Evolutionary conservation across 345 rosid species (phyloP).

Genomic region (Melaleuca quinquenervia): DNA sequence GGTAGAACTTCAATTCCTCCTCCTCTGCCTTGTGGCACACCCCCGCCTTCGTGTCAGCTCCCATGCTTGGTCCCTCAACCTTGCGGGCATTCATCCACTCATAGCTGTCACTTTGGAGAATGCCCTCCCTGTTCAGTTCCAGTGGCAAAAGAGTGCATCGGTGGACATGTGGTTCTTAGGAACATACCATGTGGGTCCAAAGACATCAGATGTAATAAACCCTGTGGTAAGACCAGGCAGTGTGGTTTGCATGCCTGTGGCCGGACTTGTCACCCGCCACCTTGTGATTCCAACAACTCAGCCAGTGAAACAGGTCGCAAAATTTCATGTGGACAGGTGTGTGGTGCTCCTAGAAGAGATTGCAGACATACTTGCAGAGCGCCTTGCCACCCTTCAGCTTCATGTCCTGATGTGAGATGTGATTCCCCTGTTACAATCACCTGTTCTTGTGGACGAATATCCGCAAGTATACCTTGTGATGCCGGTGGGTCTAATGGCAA

Average conservation of each 20-base stretch:
- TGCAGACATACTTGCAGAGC: constrained; percentile 84
- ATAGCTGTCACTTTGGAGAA: constrained; percentile 93
- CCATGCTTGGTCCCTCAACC: constrained; percentile 69
- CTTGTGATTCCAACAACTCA: constrained; percentile 45
- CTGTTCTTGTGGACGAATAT: constrained; percentile 82
- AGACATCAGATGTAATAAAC: constrained; percentile 84
- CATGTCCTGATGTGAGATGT: constrained; percentile 88
- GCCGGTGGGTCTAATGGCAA: constrained; percentile 49
- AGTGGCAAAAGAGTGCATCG: constrained; percentile 80
- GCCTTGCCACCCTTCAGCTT: constrained; percentile 66
- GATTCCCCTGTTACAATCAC: constrained; percentile 56
- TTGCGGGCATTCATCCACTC: constrained; percentile 87
- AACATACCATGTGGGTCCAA: constrained; percentile 95
- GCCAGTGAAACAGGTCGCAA: constrained; percentile 23
- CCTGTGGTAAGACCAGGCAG: constrained; percentile 85
- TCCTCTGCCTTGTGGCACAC: constrained; percentile 91
- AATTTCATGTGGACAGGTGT: constrained; percentile 84
- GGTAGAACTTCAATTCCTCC: constrained; percentile 91
- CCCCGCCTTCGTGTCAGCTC: constrained; percentile 80
- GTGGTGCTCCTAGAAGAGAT: constrained; percentile 91
- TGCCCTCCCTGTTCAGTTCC: constrained; percentile 96
- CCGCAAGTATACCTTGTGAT: constrained; percentile 76
- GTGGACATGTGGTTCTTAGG: constrained; percentile 90
- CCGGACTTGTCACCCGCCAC: constrained; percentile 66
- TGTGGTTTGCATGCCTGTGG: constrained; percentile 96